Percentiles rank a stretch among this genome's conserved stretches.
phyloP scores from a whole-genome alignment of 2,329 filamentous ascomycete genomes.

The Xylaria sp. region DNA sequence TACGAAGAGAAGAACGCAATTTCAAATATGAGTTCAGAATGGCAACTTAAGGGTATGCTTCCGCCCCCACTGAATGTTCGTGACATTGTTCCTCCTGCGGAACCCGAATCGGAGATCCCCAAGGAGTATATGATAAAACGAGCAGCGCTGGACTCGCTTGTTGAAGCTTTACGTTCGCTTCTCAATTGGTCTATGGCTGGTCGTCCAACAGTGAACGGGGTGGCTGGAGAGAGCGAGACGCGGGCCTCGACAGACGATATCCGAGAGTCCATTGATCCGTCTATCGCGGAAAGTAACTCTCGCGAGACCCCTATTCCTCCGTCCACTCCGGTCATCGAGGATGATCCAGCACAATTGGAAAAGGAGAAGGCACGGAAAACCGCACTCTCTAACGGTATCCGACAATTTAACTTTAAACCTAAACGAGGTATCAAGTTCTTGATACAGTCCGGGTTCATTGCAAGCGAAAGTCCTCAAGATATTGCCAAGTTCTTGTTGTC shows the following conservation, averaged over 20 bases:
- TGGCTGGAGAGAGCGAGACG: conserved; percentile 60
- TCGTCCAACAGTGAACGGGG: conserved; percentile 68
- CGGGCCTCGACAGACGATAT: conserved; percentile 65
- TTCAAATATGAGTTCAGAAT: conserved; percentile 72
- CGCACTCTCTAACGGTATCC: conserved; percentile 86
- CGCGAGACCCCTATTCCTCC: conserved; percentile 68
- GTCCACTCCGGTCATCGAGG: conserved; percentile 78
- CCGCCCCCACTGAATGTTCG: conserved; percentile 87
- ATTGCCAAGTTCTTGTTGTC: conserved; percentile 84
- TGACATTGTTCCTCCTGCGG: conserved; percentile 70
- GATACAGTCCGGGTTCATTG: conserved; percentile 86
- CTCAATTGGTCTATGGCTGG: conserved; percentile 86
- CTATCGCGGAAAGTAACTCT: conserved; percentile 68
- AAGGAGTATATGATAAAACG: conserved; percentile 93
- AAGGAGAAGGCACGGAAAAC: conserved; percentile 95
- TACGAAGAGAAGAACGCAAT: conserved; percentile 83
- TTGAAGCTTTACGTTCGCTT: conserved; percentile 87
- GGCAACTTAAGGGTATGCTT: conserved; percentile 86
- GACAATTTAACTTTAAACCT: conserved; percentile 97
- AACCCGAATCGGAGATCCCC: conserved; percentile 77
- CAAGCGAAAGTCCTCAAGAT: conserved; percentile 79
- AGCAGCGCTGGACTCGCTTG: conserved; percentile 85
- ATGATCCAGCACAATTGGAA: conserved; percentile 94
- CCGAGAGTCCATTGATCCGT: conserved; percentile 81
- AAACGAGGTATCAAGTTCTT: conserved; percentile 91